phyloP scores from a whole-genome alignment of 257 asterid genomes.

The Apocynum venetum region DNA sequence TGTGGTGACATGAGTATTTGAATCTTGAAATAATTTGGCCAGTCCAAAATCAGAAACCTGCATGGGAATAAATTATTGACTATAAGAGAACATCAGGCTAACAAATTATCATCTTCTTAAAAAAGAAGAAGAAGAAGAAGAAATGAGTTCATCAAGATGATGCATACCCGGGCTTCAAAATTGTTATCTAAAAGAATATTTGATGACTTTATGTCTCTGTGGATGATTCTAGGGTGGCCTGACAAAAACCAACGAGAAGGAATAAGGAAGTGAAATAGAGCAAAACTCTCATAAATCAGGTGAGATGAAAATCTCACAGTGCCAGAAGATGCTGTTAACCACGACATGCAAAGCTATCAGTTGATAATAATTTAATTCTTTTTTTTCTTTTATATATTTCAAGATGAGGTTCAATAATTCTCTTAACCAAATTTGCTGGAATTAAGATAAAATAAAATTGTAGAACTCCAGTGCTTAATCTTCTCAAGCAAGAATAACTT shows the following conservation, averaged over 20 bases:
- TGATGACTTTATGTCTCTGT: conserved; percentile 92
- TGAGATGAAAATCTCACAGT: background rate
- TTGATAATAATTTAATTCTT: background rate
- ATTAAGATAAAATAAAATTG: background rate
- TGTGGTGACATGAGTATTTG: conserved; percentile 71
- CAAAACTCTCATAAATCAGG: background rate
- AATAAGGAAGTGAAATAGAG: background rate
- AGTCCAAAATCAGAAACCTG: conserved; percentile 97
- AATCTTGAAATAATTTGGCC: conserved; percentile 78
- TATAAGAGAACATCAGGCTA: background rate
- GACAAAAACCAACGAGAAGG: conserved; percentile 21
- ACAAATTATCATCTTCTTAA: background rate
- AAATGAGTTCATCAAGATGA: background rate
- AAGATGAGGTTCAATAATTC: background rate
- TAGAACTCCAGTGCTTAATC: background rate
- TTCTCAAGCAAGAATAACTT: background rate
- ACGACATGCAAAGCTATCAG: background rate
- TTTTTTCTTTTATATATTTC: background rate
- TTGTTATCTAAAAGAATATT: conserved; percentile 74
- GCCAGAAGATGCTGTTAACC: background rate
- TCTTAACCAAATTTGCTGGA: background rate
- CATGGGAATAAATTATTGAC: conserved; percentile 8
- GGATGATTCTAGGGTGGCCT: conserved; percentile 88
- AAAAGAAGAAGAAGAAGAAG: too few relatives aligned
- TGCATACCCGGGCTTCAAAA: conserved; percentile 80